Base-by-base conservation (phyloP, 805 yeast genomes). In the Kluyveromyces wickerhamii region DNA sequence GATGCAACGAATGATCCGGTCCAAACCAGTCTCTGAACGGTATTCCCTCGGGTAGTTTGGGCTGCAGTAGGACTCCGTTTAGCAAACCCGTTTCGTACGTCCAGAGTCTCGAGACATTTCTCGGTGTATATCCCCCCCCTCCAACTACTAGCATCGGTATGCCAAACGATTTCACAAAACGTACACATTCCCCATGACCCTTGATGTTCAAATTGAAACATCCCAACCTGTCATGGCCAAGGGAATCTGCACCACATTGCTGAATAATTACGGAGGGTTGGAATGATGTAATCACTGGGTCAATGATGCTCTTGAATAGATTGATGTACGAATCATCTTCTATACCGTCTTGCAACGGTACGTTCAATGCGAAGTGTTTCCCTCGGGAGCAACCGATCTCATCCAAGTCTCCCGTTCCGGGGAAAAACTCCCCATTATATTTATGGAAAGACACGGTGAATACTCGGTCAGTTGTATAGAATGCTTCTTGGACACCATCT, bases 401-500 rank as follows among this genome's bases (percentile, higher is more conserved):
- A 49, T 88, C 84, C 33, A 87, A 71, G 47, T 84, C 83, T 17
- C 98, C 98, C 0, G 98, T 89, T 10, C 96, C 96, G 3, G 98
- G 98, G 70, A 89, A 89, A 55, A 86, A 89, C 58, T 86, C 92
- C 14, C 97, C 97, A 44, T 72, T 69, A 58, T 79, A 89, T 61
- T 87, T 89, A 67, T 88, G 97, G 69, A 88, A 88, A 8, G 94
- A 81, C 47, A 88, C 88, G 1, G 96, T 88, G 96, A 88, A 87
- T 29, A 88, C 97, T 40, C 97, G 66, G 59, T 88, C 97, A 2
- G 96, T 84, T 12, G 92, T 74, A 62, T 89, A 84, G 53, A 89
- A 89, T 1, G 96, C 96, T 59, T 89, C 97, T 59, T 89, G 95
- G 13, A 89, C 97, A 44, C 97, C 97, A 60, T 89, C 97, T 29